Evolutionary conservation across 768 basidiomycete genomes (phyloP).

Genomic region (Hericium erinaceus): DNA sequence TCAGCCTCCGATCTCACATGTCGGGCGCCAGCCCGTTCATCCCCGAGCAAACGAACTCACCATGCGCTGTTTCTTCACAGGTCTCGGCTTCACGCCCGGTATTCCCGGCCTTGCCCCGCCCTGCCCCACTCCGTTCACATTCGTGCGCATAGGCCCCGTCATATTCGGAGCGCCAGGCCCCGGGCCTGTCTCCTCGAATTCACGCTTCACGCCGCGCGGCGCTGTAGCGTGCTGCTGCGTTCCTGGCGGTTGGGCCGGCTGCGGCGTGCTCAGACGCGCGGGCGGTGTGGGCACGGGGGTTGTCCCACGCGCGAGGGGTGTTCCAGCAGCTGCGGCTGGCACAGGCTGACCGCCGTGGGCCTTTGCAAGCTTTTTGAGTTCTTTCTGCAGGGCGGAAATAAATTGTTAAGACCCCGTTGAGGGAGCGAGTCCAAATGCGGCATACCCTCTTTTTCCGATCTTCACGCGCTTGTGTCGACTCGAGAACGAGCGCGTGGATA

Average conservation of each 20-base stretch:
- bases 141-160: neutral
- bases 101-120: conserved; percentile 10
- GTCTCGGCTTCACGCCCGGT: conserved; percentile 13
- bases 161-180: neutral
- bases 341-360: conserved; percentile 9
- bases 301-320: neutral
- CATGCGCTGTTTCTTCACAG: conserved; percentile 14
- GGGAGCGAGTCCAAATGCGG: neutral
- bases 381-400: conserved; percentile 7
- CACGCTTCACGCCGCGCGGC: conserved; percentile 14
- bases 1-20: neutral
- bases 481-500: conserved; percentile 16
- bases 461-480: conserved; percentile 15
- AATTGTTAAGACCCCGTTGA: neutral
- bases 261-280: conserved; percentile 10
- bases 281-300: conserved; percentile 5
- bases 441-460: conserved; percentile 16
- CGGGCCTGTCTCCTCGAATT: conserved; percentile 7
- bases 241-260: neutral
- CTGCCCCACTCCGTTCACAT: neutral
- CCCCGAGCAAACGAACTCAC: conserved; percentile 5
- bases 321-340: conserved; percentile 1
- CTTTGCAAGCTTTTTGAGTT: conserved; percentile 15
- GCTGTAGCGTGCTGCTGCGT: neutral
- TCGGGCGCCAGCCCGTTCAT: neutral